phyloP scores from a whole-genome alignment of 2,329 filamentous ascomycete species.

The Paecilomyces fulvus region DNA sequence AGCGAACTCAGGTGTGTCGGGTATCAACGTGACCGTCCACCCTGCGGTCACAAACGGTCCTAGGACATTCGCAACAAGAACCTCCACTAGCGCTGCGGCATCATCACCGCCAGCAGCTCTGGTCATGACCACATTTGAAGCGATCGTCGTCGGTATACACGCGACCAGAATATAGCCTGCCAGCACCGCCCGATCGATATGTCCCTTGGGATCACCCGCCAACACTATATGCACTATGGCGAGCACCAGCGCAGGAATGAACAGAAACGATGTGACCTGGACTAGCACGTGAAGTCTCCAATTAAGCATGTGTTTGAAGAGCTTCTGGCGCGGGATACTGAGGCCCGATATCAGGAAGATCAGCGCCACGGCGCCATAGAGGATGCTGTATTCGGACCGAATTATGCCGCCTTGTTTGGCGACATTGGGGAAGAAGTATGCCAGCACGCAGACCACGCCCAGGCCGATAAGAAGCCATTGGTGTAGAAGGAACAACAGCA shows the following conservation, averaged over 20 bases:
- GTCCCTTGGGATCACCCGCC: slow-evolving; percentile 34
- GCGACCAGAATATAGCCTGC: slow-evolving; percentile 59
- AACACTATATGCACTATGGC: slow-evolving; percentile 46
- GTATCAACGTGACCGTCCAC: slow-evolving; percentile 50
- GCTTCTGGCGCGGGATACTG: slow-evolving; percentile 55
- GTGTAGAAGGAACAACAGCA: slow-evolving; percentile 29
- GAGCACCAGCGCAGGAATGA: slow-evolving; percentile 57
- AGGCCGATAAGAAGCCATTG: slow-evolving; percentile 62
- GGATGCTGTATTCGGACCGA: slow-evolving; percentile 38
- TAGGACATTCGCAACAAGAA: slow-evolving; percentile 60
- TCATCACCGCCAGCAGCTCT: slow-evolving; percentile 59
- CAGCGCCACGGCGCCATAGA: slow-evolving; percentile 60
- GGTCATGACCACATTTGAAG: slow-evolving; percentile 68
- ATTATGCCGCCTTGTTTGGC: slow-evolving; percentile 39
- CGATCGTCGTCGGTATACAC: slow-evolving; percentile 65
- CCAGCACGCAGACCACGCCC: slow-evolving; percentile 44
- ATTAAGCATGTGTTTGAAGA: slow-evolving; percentile 53
- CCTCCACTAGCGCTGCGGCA: slow-evolving; percentile 57
- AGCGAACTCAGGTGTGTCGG: slow-evolving; percentile 27
- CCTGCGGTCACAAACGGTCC: slow-evolving; percentile 61
- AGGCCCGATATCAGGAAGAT: slow-evolving; percentile 66
- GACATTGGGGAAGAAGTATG: slow-evolving; percentile 45
- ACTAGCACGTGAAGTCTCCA: slow-evolving; percentile 62
- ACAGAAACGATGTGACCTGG: slow-evolving; percentile 58
- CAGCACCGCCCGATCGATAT: slow-evolving; percentile 55